Evolutionary conservation across 805 yeast species (phyloP).

Genomic region (Crinitomyces ghanaensis): DNA sequence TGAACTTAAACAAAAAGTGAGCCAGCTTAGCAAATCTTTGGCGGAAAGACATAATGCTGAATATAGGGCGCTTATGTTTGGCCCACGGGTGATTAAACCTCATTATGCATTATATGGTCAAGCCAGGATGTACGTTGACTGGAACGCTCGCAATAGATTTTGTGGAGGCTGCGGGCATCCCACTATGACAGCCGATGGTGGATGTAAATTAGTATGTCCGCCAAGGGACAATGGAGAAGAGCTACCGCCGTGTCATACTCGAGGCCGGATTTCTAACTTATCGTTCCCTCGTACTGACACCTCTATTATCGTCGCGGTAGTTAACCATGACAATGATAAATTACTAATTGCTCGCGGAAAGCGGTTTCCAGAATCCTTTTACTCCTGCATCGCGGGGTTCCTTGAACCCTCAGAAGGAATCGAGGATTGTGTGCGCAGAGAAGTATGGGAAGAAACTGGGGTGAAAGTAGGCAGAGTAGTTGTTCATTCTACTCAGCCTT

Average conservation of each 20-base stretch:
- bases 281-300: slow-evolving; percentile 91
- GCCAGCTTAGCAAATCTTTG: neutral
- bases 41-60: neutral
- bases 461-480: slow-evolving; percentile 46
- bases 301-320: slow-evolving; percentile 70
- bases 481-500: slow-evolving; percentile 74
- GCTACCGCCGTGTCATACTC: slow-evolving; percentile 25
- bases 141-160: slow-evolving; percentile 61
- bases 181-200: slow-evolving; percentile 32
- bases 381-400: slow-evolving; percentile 86
- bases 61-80: neutral
- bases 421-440: slow-evolving; percentile 78
- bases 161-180: slow-evolving; percentile 78
- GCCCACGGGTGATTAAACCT: slow-evolving; percentile 3
- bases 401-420: slow-evolving; percentile 92
- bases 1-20: slow-evolving; percentile 17
- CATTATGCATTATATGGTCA: slow-evolving; percentile 62
- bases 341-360: slow-evolving; percentile 61
- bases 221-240: slow-evolving; percentile 20
- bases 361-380: slow-evolving; percentile 52
- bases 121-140: slow-evolving; percentile 74
- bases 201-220: slow-evolving; percentile 30
- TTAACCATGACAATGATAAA: slow-evolving; percentile 47
- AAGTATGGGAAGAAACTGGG: slow-evolving; percentile 95
- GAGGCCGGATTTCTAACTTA: slow-evolving; percentile 51